A percentile compares a stretch with the other conserved stretches of the same genome.
These are phyloP conservation scores for Lepidopterella palustris DNA, from an alignment of 495 filamentous ascomycete genomes.

Conservation along the genomic window DNA sequence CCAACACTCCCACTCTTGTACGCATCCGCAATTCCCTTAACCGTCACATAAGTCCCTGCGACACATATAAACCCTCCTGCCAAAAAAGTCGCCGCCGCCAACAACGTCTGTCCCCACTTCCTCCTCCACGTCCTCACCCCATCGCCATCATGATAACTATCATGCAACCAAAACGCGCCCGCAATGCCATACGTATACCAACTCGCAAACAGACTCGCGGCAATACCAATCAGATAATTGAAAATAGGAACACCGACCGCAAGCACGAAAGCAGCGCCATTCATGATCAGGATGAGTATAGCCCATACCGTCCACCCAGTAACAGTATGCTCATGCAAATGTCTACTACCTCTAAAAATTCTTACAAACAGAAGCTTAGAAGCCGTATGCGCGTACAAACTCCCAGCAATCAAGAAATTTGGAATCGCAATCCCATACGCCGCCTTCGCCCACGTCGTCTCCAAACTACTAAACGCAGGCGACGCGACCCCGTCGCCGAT, in stretches of 20 bases:
- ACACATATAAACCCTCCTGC: slow-evolving; percentile 35
- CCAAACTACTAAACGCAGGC: slow-evolving; percentile 48
- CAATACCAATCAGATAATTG: slow-evolving; percentile 47
- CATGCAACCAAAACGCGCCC: slow-evolving; percentile 34
- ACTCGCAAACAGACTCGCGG: slow-evolving; percentile 39
- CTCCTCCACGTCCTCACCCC: slow-evolving; percentile 28
- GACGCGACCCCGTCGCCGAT: slow-evolving; percentile 45
- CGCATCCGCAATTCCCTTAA: slow-evolving; percentile 29
- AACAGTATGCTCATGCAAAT: slow-evolving; percentile 46
- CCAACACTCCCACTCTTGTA: slow-evolving; percentile 28
- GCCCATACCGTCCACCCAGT: slow-evolving; percentile 48
- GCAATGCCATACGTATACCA: slow-evolving; percentile 36
- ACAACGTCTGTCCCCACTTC: slow-evolving; percentile 27
- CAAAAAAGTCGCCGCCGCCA: slow-evolving; percentile 25
- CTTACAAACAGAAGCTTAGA: slow-evolving; percentile 47
- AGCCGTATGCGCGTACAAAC: slow-evolving; percentile 48
- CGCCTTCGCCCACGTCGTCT: slow-evolving; percentile 43
- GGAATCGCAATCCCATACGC: slow-evolving; percentile 44
- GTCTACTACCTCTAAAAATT: slow-evolving; percentile 42
- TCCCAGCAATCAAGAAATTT: slow-evolving; percentile 46
- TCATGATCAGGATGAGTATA: slow-evolving; percentile 42
- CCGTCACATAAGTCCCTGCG: slow-evolving; percentile 32
- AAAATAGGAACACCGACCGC: slow-evolving; percentile 51
- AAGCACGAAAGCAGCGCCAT: slow-evolving; percentile 44
- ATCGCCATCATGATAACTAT: slow-evolving; percentile 32